Evolutionary conservation across 306 rosid species (phyloP).

Genomic region (Carpinus fangiana): DNA sequence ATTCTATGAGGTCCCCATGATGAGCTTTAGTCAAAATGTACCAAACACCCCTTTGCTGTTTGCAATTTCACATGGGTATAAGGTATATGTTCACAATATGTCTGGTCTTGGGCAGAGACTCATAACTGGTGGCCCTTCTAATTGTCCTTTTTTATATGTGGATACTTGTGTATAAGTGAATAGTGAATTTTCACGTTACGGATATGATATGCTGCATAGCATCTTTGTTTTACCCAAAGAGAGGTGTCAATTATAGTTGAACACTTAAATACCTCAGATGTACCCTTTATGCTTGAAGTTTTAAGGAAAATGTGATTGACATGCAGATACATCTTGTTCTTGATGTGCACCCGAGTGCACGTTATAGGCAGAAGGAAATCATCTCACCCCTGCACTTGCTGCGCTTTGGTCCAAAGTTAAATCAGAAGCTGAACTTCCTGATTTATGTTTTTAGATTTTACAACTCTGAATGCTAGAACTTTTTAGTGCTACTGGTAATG

Average conservation of each 20-base stretch:
- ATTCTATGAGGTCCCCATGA: neutral
- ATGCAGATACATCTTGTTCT: neutral
- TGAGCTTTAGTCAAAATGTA: too few species aligned
- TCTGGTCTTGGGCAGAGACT: neutral
- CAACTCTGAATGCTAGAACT: neutral
- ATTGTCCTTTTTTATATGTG: neutral
- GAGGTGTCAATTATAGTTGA: neutral
- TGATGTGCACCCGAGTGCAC: neutral
- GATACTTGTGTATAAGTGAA: neutral
- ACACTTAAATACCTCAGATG: neutral
- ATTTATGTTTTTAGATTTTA: neutral
- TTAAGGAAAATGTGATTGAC: neutral
- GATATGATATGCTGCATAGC: neutral
- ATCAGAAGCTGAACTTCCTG: neutral
- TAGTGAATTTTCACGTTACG: neutral
- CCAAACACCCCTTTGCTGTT: neutral
- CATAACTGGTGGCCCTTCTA: neutral
- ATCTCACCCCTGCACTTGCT: neutral
- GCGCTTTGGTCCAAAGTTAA: constrained; percentile 3
- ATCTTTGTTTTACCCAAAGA: neutral
- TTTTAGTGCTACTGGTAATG: neutral
- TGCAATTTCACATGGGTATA: neutral
- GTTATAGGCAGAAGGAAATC: neutral
- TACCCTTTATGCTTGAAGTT: neutral
- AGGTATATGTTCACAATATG: neutral